Evolutionary conservation across 371 early-diverging fungal genomes (phyloP).

Genomic region (Rhizomucor pusillus): DNA sequence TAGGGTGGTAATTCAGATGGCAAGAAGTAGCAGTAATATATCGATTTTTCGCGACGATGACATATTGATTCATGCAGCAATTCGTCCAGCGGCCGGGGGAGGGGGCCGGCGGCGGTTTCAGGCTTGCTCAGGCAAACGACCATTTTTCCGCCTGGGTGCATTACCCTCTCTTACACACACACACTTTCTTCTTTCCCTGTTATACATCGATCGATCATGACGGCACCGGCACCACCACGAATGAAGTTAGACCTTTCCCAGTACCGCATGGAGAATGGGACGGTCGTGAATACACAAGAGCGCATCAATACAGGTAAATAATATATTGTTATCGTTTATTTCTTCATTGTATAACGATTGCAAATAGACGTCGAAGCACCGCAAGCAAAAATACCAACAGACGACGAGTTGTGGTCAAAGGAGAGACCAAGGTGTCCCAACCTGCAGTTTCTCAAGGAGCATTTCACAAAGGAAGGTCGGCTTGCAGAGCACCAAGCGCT

Average conservation of each 20-base stretch:
- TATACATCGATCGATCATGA: not conserved
- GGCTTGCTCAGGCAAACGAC: no score
- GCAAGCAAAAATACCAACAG: slow-evolving; percentile 45
- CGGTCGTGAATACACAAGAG: not conserved
- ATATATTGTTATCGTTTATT: slow-evolving; percentile 71
- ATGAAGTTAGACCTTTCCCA: not conserved
- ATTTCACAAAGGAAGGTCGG: slow-evolving; percentile 89
- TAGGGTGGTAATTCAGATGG: no score
- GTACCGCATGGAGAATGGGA: not conserved
- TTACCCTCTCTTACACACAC: no score
- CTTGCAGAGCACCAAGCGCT: slow-evolving; percentile 91
- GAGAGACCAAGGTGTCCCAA: slow-evolving; percentile 75
- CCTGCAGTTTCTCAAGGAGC: slow-evolving; percentile 78
- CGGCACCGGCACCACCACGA: not conserved
- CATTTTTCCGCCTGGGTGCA: no score
- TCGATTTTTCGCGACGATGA: no score
- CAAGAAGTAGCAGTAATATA: no score
- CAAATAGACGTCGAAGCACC: slow-evolving; percentile 57
- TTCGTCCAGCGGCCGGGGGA: no score
- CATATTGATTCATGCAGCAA: no score
- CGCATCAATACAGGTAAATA: slow-evolving; percentile 41
- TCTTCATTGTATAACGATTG: slow-evolving; percentile 21
- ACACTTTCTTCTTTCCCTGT: not conserved
- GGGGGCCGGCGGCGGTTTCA: no score
- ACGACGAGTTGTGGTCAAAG: slow-evolving; percentile 58